Percentiles rank a stretch among this genome's conserved stretches.
phyloP scores from a whole-genome alignment of 2,329 filamentous ascomycete species.

The Emergomyces pasteurianus region DNA sequence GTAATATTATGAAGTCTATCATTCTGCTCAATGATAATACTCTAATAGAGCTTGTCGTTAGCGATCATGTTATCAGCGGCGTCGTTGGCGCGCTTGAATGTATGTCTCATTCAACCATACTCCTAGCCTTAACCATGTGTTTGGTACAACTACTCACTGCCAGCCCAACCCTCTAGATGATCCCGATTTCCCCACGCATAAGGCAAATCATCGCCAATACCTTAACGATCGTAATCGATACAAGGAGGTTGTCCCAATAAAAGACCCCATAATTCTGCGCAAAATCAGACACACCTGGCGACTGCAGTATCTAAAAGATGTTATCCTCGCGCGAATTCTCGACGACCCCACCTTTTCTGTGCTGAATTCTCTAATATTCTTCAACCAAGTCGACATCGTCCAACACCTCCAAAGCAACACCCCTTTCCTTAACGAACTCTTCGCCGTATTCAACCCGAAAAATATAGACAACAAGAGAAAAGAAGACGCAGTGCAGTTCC shows the following conservation, averaged over 20 bases:
- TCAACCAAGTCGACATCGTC: slow-evolving; percentile 96
- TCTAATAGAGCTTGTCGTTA: slow-evolving; percentile 89
- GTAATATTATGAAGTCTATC: slow-evolving; percentile 95
- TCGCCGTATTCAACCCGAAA: slow-evolving; percentile 64
- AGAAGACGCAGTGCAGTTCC: slow-evolving; percentile 90
- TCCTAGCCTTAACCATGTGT: background rate
- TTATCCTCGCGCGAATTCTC: slow-evolving; percentile 89
- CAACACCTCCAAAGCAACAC: slow-evolving; percentile 80
- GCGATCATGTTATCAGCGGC: slow-evolving; percentile 76
- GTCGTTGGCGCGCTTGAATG: slow-evolving; percentile 92
- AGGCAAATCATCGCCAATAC: slow-evolving; percentile 93
- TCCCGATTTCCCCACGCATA: slow-evolving; percentile 93
- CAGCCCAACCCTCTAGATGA: slow-evolving; percentile 47
- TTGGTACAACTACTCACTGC: slow-evolving; percentile 19
- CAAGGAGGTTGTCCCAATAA: slow-evolving; percentile 91
- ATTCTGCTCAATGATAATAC: slow-evolving; percentile 89
- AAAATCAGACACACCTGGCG: slow-evolving; percentile 97
- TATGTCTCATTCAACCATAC: slow-evolving; percentile 22
- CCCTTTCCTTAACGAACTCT: slow-evolving; percentile 70
- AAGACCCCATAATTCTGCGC: slow-evolving; percentile 64
- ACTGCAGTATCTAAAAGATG: slow-evolving; percentile 91
- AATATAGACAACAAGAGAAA: slow-evolving; percentile 58
- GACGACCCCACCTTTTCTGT: slow-evolving; percentile 97
- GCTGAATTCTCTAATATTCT: slow-evolving; percentile 95
- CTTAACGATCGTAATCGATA: slow-evolving; percentile 78